Evolutionary conservation across 176 grass and related monocot species (phyloP).

Genomic region (Lolium multiflorum): DNA sequence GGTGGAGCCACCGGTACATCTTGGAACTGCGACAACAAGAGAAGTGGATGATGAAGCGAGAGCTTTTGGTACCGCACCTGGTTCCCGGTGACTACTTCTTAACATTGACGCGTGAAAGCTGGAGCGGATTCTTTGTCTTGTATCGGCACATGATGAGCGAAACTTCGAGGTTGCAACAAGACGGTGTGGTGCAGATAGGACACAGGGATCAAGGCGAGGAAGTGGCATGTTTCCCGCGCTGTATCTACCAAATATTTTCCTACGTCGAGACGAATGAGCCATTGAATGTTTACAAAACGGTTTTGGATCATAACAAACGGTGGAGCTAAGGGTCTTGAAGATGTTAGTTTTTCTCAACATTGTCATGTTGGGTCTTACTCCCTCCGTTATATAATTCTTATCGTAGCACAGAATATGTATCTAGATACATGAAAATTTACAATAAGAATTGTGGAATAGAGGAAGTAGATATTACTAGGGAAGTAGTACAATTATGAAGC

Average conservation of each 20-base stretch:
- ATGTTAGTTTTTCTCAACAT: too few relatives aligned
- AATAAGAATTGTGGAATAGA: too few relatives aligned
- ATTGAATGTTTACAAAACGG: neutral
- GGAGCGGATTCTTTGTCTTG: neutral
- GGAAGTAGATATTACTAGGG: too few relatives aligned
- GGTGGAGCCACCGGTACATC: neutral
- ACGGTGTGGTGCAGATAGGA: neutral
- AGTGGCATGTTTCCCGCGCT: neutral
- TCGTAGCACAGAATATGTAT: too few relatives aligned
- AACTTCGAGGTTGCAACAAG: neutral
- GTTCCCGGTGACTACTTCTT: neutral
- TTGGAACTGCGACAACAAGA: neutral
- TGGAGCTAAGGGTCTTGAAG: too few relatives aligned
- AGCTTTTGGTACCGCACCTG: neutral
- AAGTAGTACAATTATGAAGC: too few relatives aligned
- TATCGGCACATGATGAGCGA: neutral
- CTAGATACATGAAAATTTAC: too few relatives aligned
- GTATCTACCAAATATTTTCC: too few relatives aligned
- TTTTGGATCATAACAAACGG: neutral
- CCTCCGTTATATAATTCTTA: too few relatives aligned
- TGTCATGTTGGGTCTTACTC: too few relatives aligned
- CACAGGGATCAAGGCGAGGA: neutral
- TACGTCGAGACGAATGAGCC: neutral
- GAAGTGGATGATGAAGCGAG: too few relatives aligned
- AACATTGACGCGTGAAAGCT: neutral